Evolutionary conservation across 371 early-diverging fungal genomes (phyloP), one percentile per base, ranked within the genome.

Genomic region (Coemansia sp.): DNA sequence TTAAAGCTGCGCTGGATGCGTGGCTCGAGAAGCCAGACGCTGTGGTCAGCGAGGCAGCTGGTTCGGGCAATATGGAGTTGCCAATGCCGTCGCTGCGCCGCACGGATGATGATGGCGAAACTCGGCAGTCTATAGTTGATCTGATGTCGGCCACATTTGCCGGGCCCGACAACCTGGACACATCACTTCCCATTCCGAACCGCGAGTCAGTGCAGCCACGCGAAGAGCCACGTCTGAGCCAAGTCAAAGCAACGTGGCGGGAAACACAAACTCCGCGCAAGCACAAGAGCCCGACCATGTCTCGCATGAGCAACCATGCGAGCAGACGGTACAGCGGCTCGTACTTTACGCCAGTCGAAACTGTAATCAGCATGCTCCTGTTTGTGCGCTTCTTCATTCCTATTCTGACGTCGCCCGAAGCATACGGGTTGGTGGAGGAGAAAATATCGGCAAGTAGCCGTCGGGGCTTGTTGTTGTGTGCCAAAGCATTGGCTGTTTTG

Each of bases 331-430:
- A 52, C 54, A 72, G 72, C 47, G 72, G 69, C 16, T 68, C 73
- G 4, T 73, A 78, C 39, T 78, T 78, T 26, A 67, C 74, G 18
- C 71, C 78, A 2, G 68, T 70, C 0, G 88, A 87, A 53, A 83
- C 83, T 52, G 82, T 88, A 7, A 79, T 88, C 58, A 87, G 86
- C 34, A 84, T 86, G 61, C 83, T 88, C 26, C 66, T 88, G 14
- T 86, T 88, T 63, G 75, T 88, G 14, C 77, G 88, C 50, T 86
- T 87, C 69, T 79, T 88, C 42, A 81, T 88, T 22, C 88, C 88
- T 40, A 84, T 84, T 11, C 79, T 88, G 47, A 86, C 86, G 13
- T 71, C 87, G 4, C 88, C 87, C 3, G 87, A 86, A 21, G 71
- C 79, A 3, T 79, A 77, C 52, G 83, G 83, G 0, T 74, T 85